A percentile compares a stretch with the other conserved stretches of the same genome.
Evolutionary conservation across 495 filamentous ascomycete species (phyloP).

Genomic region (Penicillium canescens): DNA sequence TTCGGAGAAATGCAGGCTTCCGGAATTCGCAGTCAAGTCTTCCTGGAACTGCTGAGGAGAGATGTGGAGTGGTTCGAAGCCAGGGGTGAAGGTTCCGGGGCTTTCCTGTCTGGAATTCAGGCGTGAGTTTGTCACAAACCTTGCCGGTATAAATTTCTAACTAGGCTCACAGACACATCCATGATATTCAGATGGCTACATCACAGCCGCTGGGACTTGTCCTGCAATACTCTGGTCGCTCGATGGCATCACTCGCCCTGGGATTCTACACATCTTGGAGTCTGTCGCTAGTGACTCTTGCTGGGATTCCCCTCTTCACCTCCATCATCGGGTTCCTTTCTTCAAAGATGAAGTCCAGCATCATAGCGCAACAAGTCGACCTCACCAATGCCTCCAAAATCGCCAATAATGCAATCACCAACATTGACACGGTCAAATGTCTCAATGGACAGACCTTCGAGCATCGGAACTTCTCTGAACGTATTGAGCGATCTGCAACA

Average conservation of each 20-base stretch:
- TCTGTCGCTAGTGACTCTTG: slow-evolving; percentile 78
- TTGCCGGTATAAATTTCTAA: background rate
- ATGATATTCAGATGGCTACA: slow-evolving; percentile 78
- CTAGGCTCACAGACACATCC: slow-evolving; percentile 59
- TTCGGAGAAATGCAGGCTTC: slow-evolving; percentile 82
- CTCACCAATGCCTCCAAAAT: slow-evolving; percentile 72
- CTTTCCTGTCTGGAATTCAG: slow-evolving; percentile 69
- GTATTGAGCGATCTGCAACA: slow-evolving; percentile 58
- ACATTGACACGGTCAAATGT: slow-evolving; percentile 85
- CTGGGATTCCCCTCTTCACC: slow-evolving; percentile 69
- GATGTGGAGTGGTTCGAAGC: slow-evolving; percentile 84
- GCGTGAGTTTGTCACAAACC: slow-evolving; percentile 53
- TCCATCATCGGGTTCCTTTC: slow-evolving; percentile 60
- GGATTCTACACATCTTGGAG: slow-evolving; percentile 82
- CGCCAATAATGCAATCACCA: slow-evolving; percentile 64
- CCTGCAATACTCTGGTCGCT: slow-evolving; percentile 60
- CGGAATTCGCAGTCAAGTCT: slow-evolving; percentile 61
- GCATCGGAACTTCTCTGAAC: slow-evolving; percentile 58
- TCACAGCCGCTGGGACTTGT: slow-evolving; percentile 76
- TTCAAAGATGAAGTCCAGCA: slow-evolving; percentile 59
- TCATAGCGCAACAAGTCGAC: slow-evolving; percentile 67
- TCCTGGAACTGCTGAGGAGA: slow-evolving; percentile 65
- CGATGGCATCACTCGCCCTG: slow-evolving; percentile 62
- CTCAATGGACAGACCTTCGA: slow-evolving; percentile 79
- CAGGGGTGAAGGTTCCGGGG: slow-evolving; percentile 67